Percentiles rank a stretch among this genome's conserved stretches.
These are phyloP conservation scores for Kondoa malvinella DNA, from an alignment of 768 basidiomycete species.

Conservation along the genomic window DNA sequence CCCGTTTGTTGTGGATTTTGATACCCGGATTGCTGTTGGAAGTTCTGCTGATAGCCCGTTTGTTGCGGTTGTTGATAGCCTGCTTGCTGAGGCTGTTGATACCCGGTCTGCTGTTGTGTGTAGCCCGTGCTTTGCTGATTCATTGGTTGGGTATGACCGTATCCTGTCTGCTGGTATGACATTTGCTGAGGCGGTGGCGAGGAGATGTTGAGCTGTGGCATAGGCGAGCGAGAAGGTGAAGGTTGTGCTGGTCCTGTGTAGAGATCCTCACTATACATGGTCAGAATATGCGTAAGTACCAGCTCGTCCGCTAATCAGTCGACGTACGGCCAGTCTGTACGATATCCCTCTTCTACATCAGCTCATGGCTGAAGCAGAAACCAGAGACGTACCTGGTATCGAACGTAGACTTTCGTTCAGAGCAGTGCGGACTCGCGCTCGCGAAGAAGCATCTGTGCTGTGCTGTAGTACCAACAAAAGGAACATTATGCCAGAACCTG, in stretches of 20 bases:
- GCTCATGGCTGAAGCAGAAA: background rate
- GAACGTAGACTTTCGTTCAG: conserved; percentile 3
- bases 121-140: no score
- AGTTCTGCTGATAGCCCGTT: background rate
- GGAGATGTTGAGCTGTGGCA: conserved; percentile 1
- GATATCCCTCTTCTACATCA: background rate
- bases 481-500: background rate
- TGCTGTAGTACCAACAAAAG: background rate
- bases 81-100: background rate
- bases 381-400: background rate
- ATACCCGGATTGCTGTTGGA: background rate
- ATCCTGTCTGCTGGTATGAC: no score
- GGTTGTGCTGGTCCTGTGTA: conserved; percentile 3
- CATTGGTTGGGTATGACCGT: no score
- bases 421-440: background rate
- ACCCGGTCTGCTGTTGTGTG: background rate
- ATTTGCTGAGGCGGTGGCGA: background rate
- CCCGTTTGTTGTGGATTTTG: background rate
- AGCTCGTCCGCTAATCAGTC: background rate
- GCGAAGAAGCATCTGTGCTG: background rate
- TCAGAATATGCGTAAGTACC: background rate
- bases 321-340: background rate
- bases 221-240: background rate
- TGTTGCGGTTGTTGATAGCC: background rate
- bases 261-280: background rate